Percentiles rank a stretch among this genome's conserved stretches.
Evolutionary conservation across 202 grass and related monocot species (phyloP).

Genomic region (Carex sylvatica): DNA sequence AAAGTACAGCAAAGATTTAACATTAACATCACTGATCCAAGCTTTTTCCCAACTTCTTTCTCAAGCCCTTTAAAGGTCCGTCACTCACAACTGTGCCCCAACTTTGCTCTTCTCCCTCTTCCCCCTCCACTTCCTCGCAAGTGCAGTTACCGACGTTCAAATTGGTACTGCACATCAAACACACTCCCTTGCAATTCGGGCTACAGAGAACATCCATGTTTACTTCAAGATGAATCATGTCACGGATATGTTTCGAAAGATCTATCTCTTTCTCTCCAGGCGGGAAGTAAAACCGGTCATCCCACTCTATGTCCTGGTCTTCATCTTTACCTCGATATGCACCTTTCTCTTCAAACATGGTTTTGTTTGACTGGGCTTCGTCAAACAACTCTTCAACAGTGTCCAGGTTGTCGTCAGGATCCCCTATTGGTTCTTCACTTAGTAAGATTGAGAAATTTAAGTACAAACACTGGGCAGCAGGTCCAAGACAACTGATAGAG

Average conservation of each 20-base stretch:
- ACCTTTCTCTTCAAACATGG: background rate
- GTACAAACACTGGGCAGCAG: slow-evolving; percentile 56
- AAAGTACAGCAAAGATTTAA: slow-evolving; percentile 19
- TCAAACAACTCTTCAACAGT: slow-evolving; percentile 31
- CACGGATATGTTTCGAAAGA: slow-evolving; percentile 78
- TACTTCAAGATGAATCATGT: slow-evolving; percentile 75
- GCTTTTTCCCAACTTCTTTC: slow-evolving; percentile 44
- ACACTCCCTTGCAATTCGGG: slow-evolving; percentile 62
- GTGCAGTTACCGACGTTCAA: slow-evolving; percentile 60
- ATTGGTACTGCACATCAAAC: slow-evolving; percentile 60
- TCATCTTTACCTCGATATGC: slow-evolving; percentile 44
- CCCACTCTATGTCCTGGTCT: slow-evolving; percentile 57
- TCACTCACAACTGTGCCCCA: background rate
- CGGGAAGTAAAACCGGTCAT: slow-evolving; percentile 79
- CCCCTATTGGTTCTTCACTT: slow-evolving; percentile 56
- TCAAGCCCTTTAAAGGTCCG: slow-evolving; percentile 48
- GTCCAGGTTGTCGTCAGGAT: slow-evolving; percentile 46
- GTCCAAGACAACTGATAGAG: slow-evolving; percentile 55
- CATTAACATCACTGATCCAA: slow-evolving; percentile 12
- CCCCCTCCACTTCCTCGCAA: slow-evolving; percentile 32
- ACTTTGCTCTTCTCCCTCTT: background rate
- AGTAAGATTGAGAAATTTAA: slow-evolving; percentile 70
- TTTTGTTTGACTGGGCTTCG: slow-evolving; percentile 30
- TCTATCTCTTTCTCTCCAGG: slow-evolving; percentile 59
- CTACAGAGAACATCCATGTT: slow-evolving; percentile 58